Base-by-base conservation (phyloP, 176 grass and related monocot species). In the Aegilops sharonensis region DNA sequence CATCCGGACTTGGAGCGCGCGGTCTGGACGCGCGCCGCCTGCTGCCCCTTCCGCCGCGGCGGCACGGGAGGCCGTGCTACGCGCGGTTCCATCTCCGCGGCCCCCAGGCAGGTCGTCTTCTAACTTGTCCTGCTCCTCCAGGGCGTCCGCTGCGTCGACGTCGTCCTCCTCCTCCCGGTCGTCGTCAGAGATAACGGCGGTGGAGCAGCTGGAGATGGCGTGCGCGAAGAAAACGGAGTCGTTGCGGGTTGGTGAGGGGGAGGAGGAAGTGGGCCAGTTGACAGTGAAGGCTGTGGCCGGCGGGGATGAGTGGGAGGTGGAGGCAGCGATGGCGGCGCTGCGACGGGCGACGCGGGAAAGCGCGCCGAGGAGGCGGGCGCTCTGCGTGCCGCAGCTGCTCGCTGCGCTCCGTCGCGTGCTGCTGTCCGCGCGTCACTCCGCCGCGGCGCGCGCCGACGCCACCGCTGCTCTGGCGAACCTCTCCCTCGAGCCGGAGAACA, bases 261-360 rank as follows among this genome's bases (percentile, higher is more conserved):
- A 88, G 78, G 89, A 85, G 18, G 83, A 86, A 24, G 85, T 54
- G 4, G 61, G 43, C 25, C 23, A 52, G 0, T 3, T 15, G 45
- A 27, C 90, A 40, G 75, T 61, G 47, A 85, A 50, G 60, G 50
- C 81, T 32, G 83, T 87, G 64, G 83, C 79, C 39, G 43, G 37
- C 3, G 84, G 89, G 8, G 77, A 90, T 1, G 79, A 52, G 27
- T 59, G n/a, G 12, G 88, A 84, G 78, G 86, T 91, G 83, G 90
- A 89, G 75, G n/a, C 78, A 2, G 87, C 89, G 24, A 84, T 94
- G 62, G 73, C 84, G 1, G 72, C 43, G 36, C 62, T 97, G 15
- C 88, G 90, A 30, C 90, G 87, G 6, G 86, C 90, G 23, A 97
- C 92, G 62, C 86, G 95, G 20, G 93, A 92, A 65, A 84, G 83